Conservation (phyloP, 768 basidiomycete genomes). For the Boletus pseudopeckii region DNA sequence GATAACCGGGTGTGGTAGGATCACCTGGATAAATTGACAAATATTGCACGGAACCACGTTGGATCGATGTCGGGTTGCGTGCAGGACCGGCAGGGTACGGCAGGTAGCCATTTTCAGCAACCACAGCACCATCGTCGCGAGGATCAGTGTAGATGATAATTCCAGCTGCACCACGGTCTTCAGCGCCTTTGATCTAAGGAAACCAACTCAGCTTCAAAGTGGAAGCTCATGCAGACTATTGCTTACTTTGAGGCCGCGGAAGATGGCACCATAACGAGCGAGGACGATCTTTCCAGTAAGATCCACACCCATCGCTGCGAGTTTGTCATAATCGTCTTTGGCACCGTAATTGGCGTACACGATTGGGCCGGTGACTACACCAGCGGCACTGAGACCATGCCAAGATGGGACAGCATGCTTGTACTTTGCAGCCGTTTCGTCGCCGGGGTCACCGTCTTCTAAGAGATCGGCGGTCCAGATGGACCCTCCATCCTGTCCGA, state of each 20-base stretch:
- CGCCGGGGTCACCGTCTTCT: slow-evolving; percentile 66
- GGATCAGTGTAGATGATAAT: slow-evolving; percentile 84
- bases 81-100: slow-evolving; percentile 80
- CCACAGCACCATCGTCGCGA: slow-evolving; percentile 80
- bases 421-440: slow-evolving; percentile 68
- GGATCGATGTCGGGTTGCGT: slow-evolving; percentile 74
- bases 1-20: slow-evolving; percentile 84
- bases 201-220: slow-evolving; percentile 7
- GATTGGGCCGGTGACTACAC: slow-evolving; percentile 65
- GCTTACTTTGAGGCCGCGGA: slow-evolving; percentile 81
- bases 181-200: slow-evolving; percentile 69
- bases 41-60: slow-evolving; percentile 81
- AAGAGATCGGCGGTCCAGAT: slow-evolving; percentile 71
- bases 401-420: slow-evolving; percentile 71
- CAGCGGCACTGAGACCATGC: slow-evolving; percentile 80
- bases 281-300: slow-evolving; percentile 77
- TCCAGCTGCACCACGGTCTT: slow-evolving; percentile 78
- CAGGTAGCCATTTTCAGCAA: slow-evolving; percentile 68
- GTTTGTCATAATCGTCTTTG: slow-evolving; percentile 65
- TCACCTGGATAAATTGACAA: slow-evolving; percentile 66
- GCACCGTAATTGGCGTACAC: slow-evolving; percentile 82
- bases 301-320: slow-evolving; percentile 62
- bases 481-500: slow-evolving; percentile 50
- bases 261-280: slow-evolving; percentile 69
- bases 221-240: not conserved